phyloP scores from a whole-genome alignment of 2,329 filamentous ascomycete genomes.

The Xylaria sp. region DNA sequence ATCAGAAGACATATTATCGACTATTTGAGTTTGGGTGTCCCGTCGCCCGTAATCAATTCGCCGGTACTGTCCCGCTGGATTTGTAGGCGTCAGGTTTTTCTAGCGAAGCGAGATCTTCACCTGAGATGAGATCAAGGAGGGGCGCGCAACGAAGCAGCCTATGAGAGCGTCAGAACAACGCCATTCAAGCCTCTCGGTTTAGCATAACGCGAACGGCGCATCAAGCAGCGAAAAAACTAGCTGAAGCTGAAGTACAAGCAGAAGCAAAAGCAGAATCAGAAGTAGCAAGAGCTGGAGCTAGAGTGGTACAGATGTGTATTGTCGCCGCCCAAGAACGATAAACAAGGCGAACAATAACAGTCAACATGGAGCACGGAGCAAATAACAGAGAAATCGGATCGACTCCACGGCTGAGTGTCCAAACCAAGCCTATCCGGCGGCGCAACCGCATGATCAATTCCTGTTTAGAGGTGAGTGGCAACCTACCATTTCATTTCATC shows the following conservation, averaged over 20 bases:
- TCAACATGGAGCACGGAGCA: slow-evolving; percentile 33
- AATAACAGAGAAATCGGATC: slow-evolving; percentile 35
- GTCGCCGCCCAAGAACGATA: slow-evolving; percentile 1
- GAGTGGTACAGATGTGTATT: slow-evolving; percentile 8
- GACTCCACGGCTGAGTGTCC: slow-evolving; percentile 40
- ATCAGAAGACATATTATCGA: slow-evolving; percentile 7
- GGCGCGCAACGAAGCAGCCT: slow-evolving; percentile 22
- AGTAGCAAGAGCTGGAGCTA: slow-evolving; percentile 5
- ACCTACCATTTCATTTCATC: slow-evolving; percentile 11
- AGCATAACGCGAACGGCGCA: slow-evolving; percentile 8
- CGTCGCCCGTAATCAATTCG: slow-evolving; percentile 12
- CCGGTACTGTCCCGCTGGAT: slow-evolving; percentile 27
- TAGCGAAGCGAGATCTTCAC: slow-evolving; percentile 24
- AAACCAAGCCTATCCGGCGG: slow-evolving; percentile 62
- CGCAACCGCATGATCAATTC: slow-evolving; percentile 75
- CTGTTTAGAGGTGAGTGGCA: slow-evolving; percentile 63
- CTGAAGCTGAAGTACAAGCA: not conserved
- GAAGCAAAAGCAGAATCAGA: not conserved
- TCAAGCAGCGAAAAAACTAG: slow-evolving; percentile 3
- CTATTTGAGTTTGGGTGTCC: not conserved
- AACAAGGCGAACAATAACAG: slow-evolving; percentile 4
- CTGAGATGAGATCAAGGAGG: slow-evolving; percentile 29
- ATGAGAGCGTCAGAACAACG: slow-evolving; percentile 23
- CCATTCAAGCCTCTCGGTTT: slow-evolving; percentile 11
- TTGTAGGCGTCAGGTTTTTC: slow-evolving; percentile 7